Base-by-base conservation (phyloP, 208 protist species). In the Jaenimonas drosophilae region DNA sequence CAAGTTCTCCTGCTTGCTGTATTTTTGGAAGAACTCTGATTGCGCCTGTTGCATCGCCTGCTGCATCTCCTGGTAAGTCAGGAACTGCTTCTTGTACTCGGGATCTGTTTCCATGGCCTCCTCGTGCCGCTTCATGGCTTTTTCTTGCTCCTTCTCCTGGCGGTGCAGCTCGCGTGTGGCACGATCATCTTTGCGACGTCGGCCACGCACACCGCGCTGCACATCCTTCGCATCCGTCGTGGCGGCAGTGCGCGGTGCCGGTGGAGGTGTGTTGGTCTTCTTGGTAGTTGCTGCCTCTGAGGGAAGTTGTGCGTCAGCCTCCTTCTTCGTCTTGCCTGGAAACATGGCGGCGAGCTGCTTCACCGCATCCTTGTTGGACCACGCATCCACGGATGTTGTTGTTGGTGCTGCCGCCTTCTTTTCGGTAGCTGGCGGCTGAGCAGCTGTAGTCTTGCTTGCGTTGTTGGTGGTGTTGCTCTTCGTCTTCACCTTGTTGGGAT, bases 71-170 rank as follows among this genome's bases (percentile, higher is more conserved):
- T 85, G 68, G 46, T 69, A 69, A 6, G 54, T 65, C 63, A 76
- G 59, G 33, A 75, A 83, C 25, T 66, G 66, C 59, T 85, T 66
- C 54, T 80, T 55, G 63, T 89, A 85, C 32, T 70, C 75, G 6
- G 73, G 70, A 46, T 85, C 73, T 4, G 58, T 77, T 21, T 61
- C 49, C 55, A 84, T 63, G 1, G 75, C 74, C 58, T 84, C 71
- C 47, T 85, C 76, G 40, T 85, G 80, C 1, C 47, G 55, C 49
- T 67, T 61, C 19, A 54, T 61, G 14, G 65, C 71, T 21, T 66
- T 58, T 27, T 65, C 56, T 48, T 56, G 54, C 21, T 48, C 25
- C 30, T 59, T 55, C 36, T 38, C 54, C 12, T 64, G 14, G 19
- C 65, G 58, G 57, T 84, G 70, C 46, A 65, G 59, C 38, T 47